phyloP scores from a whole-genome alignment of 768 basidiomycete genomes.

The Lactarius hatsudake region DNA sequence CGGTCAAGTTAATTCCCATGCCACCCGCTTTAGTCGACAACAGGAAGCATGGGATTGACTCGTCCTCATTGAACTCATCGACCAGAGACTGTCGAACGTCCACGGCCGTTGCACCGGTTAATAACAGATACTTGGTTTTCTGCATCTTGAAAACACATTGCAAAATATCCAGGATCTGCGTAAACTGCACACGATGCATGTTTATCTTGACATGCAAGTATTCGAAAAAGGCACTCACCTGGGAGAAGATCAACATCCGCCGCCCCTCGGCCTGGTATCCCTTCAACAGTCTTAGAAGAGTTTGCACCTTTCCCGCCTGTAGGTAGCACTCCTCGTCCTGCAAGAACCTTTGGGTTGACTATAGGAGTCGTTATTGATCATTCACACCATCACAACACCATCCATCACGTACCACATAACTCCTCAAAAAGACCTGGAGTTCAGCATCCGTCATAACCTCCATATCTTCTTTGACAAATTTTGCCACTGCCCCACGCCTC shows the following conservation, averaged over 20 bases:
- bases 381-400: not conserved
- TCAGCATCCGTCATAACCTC: slow-evolving; percentile 98
- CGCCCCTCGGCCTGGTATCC: slow-evolving; percentile 65
- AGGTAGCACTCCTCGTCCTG: slow-evolving; percentile 74
- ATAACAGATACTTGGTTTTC: slow-evolving; percentile 69
- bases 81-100: slow-evolving; percentile 91
- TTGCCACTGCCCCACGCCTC: slow-evolving; percentile 72
- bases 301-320: slow-evolving; percentile 84
- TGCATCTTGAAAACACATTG: slow-evolving; percentile 74
- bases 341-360: slow-evolving; percentile 74
- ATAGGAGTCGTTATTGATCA: slow-evolving; percentile 5
- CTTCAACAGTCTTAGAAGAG: slow-evolving; percentile 67
- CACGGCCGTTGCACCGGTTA: slow-evolving; percentile 93
- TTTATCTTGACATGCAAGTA: not conserved
- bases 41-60: slow-evolving; percentile 83
- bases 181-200: slow-evolving; percentile 57
- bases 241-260: slow-evolving; percentile 91
- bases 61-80: slow-evolving; percentile 90
- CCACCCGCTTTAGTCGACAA: slow-evolving; percentile 91
- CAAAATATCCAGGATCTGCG: slow-evolving; percentile 92
- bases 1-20: slow-evolving; percentile 96
- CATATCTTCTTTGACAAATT: slow-evolving; percentile 96
- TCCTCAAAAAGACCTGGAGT: slow-evolving; percentile 79
- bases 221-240: slow-evolving; percentile 47
- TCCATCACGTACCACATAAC: slow-evolving; percentile 67